Evolutionary conservation across 2,329 filamentous ascomycete genomes (phyloP), one percentile per base, ranked within the genome.

Genomic region (Xylaria sp.): DNA sequence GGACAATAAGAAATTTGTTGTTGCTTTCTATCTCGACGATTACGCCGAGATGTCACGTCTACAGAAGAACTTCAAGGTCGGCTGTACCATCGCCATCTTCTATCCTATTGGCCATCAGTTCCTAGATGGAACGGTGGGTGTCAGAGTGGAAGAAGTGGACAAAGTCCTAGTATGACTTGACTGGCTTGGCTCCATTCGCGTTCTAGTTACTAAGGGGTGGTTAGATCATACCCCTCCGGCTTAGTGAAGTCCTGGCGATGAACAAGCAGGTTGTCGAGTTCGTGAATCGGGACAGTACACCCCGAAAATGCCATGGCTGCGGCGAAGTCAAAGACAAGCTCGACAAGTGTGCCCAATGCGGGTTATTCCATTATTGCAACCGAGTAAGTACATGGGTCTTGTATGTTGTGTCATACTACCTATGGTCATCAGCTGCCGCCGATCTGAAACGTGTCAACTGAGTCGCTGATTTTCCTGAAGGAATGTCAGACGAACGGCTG

Each of bases 71-170:
- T 55, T 55, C 53, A 70, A 68, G 21, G 59, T 68, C 14, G 72
- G 75, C 11, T 69, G 73, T 45, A 73, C 74, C 17, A 67, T 76
- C 27, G 72, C 73, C 47, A 65, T 76, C 53, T 72, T 73, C 50
- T 71, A 73, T 36, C 57, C 74, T 1, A 6, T 48, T 2, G 42
- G 54, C 21, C 73, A 73, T 42, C 69, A 68, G 24, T 19, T 55
- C 12, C 7, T 39, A 12, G 17, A 39, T 39, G 61, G 62, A 3
- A 65, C 51, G 3, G 9, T 50, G 8, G 71, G 70, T 2, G 11
- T 70, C 2, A 55, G 71, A 55, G 51, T 74, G 2, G 68, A 73
- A 36, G 51, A 24, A 9, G 2, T 24, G 2, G 60, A 56, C 12
- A 36, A 42, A 12, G 27, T 30, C 24, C 3, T 56, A 27, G 51